These are phyloP conservation scores for Chrysoporthe cubensis DNA, from an alignment of 2,329 filamentous ascomycete genomes.

Conservation along the genomic window DNA sequence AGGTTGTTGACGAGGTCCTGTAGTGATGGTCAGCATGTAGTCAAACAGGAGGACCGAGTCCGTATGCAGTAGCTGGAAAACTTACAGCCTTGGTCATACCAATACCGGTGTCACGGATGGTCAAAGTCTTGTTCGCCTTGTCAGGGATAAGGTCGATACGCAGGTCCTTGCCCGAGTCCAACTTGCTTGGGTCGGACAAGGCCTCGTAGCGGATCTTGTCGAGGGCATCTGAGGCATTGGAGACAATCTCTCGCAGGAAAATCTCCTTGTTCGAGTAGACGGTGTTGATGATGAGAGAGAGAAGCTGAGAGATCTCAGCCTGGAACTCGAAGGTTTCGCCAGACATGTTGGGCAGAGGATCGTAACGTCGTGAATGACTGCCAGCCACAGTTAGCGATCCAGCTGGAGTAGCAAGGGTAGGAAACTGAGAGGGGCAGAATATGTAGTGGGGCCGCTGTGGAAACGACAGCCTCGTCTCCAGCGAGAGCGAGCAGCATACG, in stretches of 20 bases:
- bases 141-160: slow-evolving; percentile 98
- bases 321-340: slow-evolving; percentile 99
- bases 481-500: neutral
- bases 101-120: slow-evolving; percentile 97
- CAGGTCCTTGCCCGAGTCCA: slow-evolving; percentile 96
- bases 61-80: slow-evolving; percentile 36
- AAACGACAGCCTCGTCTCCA: slow-evolving; percentile 21
- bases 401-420: neutral
- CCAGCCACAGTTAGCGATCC: neutral
- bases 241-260: slow-evolving; percentile 97
- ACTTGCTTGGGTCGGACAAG: slow-evolving; percentile 94
- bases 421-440: neutral
- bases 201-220: slow-evolving; percentile 99
- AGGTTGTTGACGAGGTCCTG: slow-evolving; percentile 99
- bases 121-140: slow-evolving; percentile 96
- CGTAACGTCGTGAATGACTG: slow-evolving; percentile 29
- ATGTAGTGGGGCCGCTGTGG: slow-evolving; percentile 19
- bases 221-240: slow-evolving; percentile 97
- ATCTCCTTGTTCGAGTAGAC: slow-evolving; percentile 99
- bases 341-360: slow-evolving; percentile 68
- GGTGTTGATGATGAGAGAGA: slow-evolving; percentile 99
- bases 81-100: slow-evolving; percentile 99
- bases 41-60: neutral
- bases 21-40: slow-evolving; percentile 41
- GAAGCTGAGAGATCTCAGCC: slow-evolving; percentile 99